Percentiles rank a stretch among this genome's conserved stretches.
Evolutionary conservation across 805 yeast genomes (phyloP).

Genomic region (Brettanomyces custersianus): DNA sequence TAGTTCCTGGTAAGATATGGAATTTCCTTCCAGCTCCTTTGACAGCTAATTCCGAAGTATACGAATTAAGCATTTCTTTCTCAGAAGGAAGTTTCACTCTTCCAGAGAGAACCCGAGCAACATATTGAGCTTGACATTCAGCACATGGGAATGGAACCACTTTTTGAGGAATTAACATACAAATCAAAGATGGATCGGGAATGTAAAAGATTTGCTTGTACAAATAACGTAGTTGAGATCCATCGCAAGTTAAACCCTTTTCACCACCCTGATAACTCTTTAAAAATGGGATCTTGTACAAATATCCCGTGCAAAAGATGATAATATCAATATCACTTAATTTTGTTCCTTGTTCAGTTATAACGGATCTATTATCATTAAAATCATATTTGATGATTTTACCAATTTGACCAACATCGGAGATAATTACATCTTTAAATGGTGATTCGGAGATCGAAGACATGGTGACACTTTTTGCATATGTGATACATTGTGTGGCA

Average conservation of each 20-base stretch:
- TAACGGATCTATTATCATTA: slow-evolving; percentile 25
- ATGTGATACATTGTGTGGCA: slow-evolving; percentile 24
- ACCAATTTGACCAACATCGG: slow-evolving; percentile 19
- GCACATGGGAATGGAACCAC: slow-evolving; percentile 44
- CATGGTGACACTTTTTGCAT: slow-evolving; percentile 20
- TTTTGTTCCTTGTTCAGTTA: slow-evolving; percentile 39
- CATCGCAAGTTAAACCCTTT: slow-evolving; percentile 22
- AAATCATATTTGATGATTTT: slow-evolving; percentile 18
- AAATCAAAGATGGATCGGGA: slow-evolving; percentile 35
- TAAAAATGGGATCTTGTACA: slow-evolving; percentile 56
- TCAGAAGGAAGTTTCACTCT: slow-evolving; percentile 31
- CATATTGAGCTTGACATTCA: slow-evolving; percentile 38
- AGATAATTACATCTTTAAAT: slow-evolving; percentile 19
- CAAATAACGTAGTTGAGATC: slow-evolving; percentile 28
- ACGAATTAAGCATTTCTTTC: slow-evolving; percentile 27
- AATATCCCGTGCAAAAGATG: slow-evolving; percentile 70
- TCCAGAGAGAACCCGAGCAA: slow-evolving; percentile 34
- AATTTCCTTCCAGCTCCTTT: slow-evolving; percentile 41
- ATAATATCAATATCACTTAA: slow-evolving; percentile 44
- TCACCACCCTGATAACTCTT: slow-evolving; percentile 24
- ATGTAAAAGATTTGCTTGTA: slow-evolving; percentile 39
- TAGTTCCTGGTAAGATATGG: slow-evolving; percentile 47
- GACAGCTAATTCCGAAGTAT: slow-evolving; percentile 24
- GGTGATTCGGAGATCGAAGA: slow-evolving; percentile 23
- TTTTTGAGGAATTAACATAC: slow-evolving; percentile 34